Percentiles rank a stretch among this genome's conserved stretches.
Evolutionary conservation across 2,329 filamentous ascomycete species (phyloP).

Genomic region (Talaromyces marneffei): DNA sequence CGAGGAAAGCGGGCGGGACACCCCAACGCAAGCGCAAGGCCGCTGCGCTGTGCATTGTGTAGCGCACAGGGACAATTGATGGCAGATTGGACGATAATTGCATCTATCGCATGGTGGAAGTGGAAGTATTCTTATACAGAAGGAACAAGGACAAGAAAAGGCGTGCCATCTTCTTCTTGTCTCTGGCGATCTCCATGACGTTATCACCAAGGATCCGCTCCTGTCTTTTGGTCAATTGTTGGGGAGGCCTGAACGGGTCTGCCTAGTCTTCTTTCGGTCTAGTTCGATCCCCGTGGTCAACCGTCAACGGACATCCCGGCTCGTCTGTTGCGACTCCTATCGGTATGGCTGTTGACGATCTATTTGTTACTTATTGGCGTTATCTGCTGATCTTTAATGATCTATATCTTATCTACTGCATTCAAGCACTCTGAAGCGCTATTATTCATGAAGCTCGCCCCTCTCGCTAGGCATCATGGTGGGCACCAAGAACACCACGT

Average conservation of each 20-base stretch:
- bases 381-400: background rate
- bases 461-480: constrained; percentile 40
- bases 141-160: background rate
- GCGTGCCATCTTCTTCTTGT: background rate
- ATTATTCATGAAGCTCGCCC: background rate
- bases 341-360: too few relatives aligned
- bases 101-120: constrained; percentile 19
- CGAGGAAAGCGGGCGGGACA: constrained; percentile 25
- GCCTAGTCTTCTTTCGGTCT: background rate
- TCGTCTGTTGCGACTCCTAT: too few relatives aligned
- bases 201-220: constrained; percentile 4
- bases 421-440: too few relatives aligned
- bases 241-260: background rate
- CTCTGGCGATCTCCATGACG: constrained; percentile 14
- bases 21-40: constrained; percentile 31
- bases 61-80: constrained; percentile 20
- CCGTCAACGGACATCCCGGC: background rate
- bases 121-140: background rate
- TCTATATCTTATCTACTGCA: background rate
- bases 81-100: constrained; percentile 14
- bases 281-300: too few relatives aligned
- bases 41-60: constrained; percentile 32
- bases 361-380: background rate
- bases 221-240: background rate
- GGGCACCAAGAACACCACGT: constrained; percentile 51